These are phyloP conservation scores for Paecilomyces sp. DNA, from an alignment of 2,329 filamentous ascomycete genomes.

Conservation along the genomic window DNA sequence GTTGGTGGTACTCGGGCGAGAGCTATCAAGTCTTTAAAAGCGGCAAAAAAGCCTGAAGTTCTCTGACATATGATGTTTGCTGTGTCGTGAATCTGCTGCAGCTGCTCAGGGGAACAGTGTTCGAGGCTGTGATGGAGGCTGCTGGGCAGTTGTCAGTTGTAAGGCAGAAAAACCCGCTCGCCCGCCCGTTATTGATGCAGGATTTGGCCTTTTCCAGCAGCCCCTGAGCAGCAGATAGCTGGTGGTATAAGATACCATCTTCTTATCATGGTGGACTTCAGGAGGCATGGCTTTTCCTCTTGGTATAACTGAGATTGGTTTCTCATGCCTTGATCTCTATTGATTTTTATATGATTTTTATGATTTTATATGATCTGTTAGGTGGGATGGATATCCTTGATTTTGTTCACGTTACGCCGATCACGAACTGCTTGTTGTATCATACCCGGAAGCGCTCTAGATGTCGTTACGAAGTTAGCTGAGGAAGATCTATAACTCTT, in stretches of 20 bases:
- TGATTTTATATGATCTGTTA: not conserved
- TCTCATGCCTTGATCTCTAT: conserved; percentile 26
- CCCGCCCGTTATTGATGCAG: not conserved
- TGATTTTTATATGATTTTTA: too few species aligned
- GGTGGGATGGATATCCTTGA: not conserved
- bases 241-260: conserved; percentile 2
- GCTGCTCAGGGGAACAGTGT: not conserved
- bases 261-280: conserved; percentile 23
- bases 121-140: not conserved
- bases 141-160: not conserved
- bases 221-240: conserved; percentile 5
- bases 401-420: not conserved
- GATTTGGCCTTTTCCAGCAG: not conserved
- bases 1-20: conserved; percentile 26
- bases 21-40: conserved; percentile 36
- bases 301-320: conserved; percentile 32
- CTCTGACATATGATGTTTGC: conserved; percentile 21
- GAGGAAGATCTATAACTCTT: not conserved
- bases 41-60: conserved; percentile 40
- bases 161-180: not conserved
- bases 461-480: not conserved
- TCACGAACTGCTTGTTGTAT: not conserved
- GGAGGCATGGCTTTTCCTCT: conserved; percentile 40
- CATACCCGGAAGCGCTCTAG: not conserved
- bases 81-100: conserved; percentile 19